Conservation (phyloP, 2,329 filamentous ascomycete genomes). For the Metarhizium rileyi region DNA sequence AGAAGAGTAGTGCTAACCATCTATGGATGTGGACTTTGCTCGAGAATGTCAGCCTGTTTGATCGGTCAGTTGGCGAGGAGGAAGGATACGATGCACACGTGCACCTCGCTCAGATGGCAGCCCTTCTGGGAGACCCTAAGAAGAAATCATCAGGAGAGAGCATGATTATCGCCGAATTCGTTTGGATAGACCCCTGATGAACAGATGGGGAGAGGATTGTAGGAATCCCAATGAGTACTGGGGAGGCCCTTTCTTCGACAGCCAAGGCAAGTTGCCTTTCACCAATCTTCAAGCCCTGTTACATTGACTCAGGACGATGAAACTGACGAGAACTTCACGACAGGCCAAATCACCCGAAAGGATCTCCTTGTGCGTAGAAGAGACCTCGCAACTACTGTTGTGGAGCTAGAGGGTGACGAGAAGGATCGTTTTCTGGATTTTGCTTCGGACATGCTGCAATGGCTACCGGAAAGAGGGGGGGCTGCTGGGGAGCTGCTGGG, state of each 20-base stretch:
- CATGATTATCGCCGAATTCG: conserved; percentile 5
- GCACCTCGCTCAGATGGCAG: conserved; percentile 13
- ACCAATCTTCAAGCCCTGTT: too few species aligned
- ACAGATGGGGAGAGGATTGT: conserved; percentile 1
- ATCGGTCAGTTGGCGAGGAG: conserved; percentile 6
- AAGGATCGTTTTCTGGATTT: too few species aligned
- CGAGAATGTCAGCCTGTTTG: conserved; percentile 11
- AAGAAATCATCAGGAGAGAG: conserved; percentile 9
- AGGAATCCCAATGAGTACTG: conserved; percentile 13
- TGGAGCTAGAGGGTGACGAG: too few species aligned
- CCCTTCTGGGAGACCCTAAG: conserved; percentile 10
- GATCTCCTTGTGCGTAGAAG: too few species aligned
- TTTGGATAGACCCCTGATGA: not conserved
- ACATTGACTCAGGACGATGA: too few species aligned
- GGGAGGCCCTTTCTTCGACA: conserved; percentile 11
- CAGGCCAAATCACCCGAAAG: too few species aligned
- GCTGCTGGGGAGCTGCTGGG: too few species aligned
- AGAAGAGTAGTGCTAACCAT: not conserved
- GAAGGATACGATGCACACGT: conserved; percentile 13
- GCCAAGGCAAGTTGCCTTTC: too few species aligned
- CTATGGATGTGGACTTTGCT: conserved; percentile 14
- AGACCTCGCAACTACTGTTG: too few species aligned
- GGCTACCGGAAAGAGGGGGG: too few species aligned
- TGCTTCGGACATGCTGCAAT: too few species aligned
- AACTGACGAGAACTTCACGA: too few species aligned